A percentile compares a stretch with the other conserved stretches of the same genome.
phyloP scores from a whole-genome alignment of 2,329 filamentous ascomycete species.

The Penicillium sp. region DNA sequence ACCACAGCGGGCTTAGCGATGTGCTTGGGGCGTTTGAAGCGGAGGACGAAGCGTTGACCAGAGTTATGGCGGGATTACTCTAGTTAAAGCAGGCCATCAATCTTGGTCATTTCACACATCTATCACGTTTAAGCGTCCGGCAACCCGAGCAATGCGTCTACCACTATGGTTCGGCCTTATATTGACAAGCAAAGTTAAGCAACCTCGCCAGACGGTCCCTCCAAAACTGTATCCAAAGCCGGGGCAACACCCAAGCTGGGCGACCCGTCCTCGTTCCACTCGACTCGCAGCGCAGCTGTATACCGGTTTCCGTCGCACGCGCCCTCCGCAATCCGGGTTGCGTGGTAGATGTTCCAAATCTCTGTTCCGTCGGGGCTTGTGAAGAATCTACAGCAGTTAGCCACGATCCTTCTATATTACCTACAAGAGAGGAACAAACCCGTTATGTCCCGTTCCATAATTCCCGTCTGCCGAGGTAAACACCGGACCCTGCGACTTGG shows the following conservation, averaged over 20 bases:
- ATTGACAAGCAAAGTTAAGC: background rate
- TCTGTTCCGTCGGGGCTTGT: slow-evolving; percentile 59
- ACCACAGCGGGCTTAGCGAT: slow-evolving; percentile 14
- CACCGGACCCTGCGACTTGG: slow-evolving; percentile 56
- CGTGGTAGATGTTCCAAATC: slow-evolving; percentile 63
- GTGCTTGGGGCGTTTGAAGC: slow-evolving; percentile 37
- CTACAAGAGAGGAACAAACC: slow-evolving; percentile 19
- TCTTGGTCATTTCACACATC: background rate
- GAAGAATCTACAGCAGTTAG: slow-evolving; percentile 53
- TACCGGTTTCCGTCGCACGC: slow-evolving; percentile 61
- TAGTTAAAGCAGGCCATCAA: slow-evolving; percentile 11
- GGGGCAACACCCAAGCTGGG: slow-evolving; percentile 56
- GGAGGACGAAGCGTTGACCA: slow-evolving; percentile 41
- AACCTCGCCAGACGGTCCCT: slow-evolving; percentile 10
- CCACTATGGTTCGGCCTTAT: background rate
- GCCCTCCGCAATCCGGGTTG: slow-evolving; percentile 54
- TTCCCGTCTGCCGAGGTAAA: slow-evolving; percentile 61
- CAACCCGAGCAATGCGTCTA: background rate
- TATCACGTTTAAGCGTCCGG: background rate
- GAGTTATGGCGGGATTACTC: slow-evolving; percentile 40
- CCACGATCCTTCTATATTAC: background rate
- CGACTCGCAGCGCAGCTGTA: slow-evolving; percentile 58
- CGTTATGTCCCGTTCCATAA: slow-evolving; percentile 62
- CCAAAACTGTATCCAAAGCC: slow-evolving; percentile 4
- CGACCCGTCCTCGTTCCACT: slow-evolving; percentile 56